Percentiles rank a stretch among this genome's conserved stretches.
phyloP scores from a whole-genome alignment of 495 filamentous ascomycete species.

The Hypoxylon fragiforme region DNA sequence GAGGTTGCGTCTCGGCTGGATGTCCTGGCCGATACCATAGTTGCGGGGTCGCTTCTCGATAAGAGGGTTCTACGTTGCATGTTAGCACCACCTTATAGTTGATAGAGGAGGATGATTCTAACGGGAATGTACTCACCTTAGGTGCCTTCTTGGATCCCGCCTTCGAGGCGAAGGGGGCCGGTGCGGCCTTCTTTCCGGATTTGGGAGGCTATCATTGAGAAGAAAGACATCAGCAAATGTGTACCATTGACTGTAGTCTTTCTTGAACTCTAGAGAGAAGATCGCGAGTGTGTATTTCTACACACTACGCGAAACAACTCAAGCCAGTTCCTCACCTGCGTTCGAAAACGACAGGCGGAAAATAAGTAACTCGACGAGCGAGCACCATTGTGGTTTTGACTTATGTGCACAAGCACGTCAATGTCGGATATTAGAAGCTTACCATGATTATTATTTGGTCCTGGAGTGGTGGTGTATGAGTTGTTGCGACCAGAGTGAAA shows the following conservation, averaged over 20 bases:
- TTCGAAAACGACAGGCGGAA: constrained; percentile 56
- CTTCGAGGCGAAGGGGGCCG: constrained; percentile 96
- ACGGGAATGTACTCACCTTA: constrained; percentile 71
- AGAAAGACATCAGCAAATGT: constrained; percentile 93
- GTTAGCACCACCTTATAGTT: constrained; percentile 36
- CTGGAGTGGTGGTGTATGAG: constrained; percentile 29
- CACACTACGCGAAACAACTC: constrained; percentile 59
- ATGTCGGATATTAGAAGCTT: constrained; percentile 41
- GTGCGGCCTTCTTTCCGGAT: constrained; percentile 91
- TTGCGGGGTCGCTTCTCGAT: constrained; percentile 97
- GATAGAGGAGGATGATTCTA: not conserved
- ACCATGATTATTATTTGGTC: constrained; percentile 49
- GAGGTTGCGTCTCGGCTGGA: constrained; percentile 96
- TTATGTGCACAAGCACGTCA: constrained; percentile 28
- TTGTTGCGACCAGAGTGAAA: constrained; percentile 27
- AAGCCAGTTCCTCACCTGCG: constrained; percentile 80
- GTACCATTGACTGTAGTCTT: constrained; percentile 78
- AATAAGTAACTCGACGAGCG: constrained; percentile 48
- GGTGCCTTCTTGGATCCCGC: constrained; percentile 92
- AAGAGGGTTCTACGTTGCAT: constrained; percentile 82
- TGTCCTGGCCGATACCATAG: constrained; percentile 98
- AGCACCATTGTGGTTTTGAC: constrained; percentile 32
- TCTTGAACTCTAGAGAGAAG: constrained; percentile 89
- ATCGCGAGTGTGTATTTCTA: constrained; percentile 63
- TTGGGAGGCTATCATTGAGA: constrained; percentile 99